A percentile compares a stretch with the other conserved stretches of the same genome.
These are phyloP conservation scores for Phyllosticta citriasiana DNA, from an alignment of 2,329 filamentous ascomycete genomes.

Conservation along the genomic window DNA sequence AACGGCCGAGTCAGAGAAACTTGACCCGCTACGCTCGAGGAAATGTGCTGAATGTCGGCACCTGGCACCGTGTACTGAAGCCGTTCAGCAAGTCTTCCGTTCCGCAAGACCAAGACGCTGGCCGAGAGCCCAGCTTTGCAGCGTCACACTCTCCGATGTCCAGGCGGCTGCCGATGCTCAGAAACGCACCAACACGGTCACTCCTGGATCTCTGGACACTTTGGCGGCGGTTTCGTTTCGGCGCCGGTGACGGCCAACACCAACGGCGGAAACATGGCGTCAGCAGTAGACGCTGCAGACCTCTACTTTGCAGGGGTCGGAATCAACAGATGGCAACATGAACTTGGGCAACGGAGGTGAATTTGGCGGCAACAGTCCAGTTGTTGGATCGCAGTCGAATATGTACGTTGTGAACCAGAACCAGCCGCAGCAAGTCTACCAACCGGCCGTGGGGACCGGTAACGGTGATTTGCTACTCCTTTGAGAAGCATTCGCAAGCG, in stretches of 20 bases:
- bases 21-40: slow-evolving; percentile 85
- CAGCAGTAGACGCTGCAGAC: slow-evolving; percentile 76
- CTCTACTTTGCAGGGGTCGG: slow-evolving; percentile 79
- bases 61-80: slow-evolving; percentile 98
- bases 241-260: not conserved
- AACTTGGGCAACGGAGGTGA: slow-evolving; percentile 45
- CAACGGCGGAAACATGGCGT: slow-evolving; percentile 44
- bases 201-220: slow-evolving; percentile 18
- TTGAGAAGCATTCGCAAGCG: slow-evolving; percentile 22
- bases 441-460: slow-evolving; percentile 53
- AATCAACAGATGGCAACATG: slow-evolving; percentile 65
- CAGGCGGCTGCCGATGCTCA: slow-evolving; percentile 33
- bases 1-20: slow-evolving; percentile 87
- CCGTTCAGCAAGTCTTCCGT: slow-evolving; percentile 93
- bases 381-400: slow-evolving; percentile 29
- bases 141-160: slow-evolving; percentile 51
- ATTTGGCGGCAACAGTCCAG: slow-evolving; percentile 13
- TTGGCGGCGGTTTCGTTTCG: not conserved
- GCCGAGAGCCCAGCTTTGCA: slow-evolving; percentile 80
- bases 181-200: slow-evolving; percentile 14
- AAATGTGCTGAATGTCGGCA: slow-evolving; percentile 96
- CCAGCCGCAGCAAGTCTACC: slow-evolving; percentile 64
- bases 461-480: slow-evolving; percentile 65
- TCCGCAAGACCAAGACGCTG: slow-evolving; percentile 70
- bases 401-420: slow-evolving; percentile 71